Percentiles rank a stretch among this genome's conserved stretches.
phyloP scores from a whole-genome alignment of 2,329 filamentous ascomycete species.

The Penicillium polonicum region DNA sequence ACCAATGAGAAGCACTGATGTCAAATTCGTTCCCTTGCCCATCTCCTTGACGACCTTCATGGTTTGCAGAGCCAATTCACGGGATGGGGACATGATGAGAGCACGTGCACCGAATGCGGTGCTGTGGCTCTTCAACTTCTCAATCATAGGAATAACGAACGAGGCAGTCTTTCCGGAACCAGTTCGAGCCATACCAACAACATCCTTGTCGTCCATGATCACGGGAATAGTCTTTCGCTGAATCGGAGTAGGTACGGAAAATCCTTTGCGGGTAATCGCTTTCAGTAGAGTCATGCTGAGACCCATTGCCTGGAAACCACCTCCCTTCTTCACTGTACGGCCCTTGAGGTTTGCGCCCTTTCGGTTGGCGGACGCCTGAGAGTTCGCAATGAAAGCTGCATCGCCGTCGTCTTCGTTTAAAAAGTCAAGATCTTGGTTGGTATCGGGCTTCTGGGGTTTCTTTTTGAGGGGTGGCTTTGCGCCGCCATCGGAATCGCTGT shows the following conservation, averaged over 20 bases:
- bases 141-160: constrained; percentile 98
- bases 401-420: constrained; percentile 65
- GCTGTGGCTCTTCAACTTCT: constrained; percentile 85
- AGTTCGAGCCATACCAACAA: constrained; percentile 99
- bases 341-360: constrained; percentile 81
- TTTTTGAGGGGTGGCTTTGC: constrained; percentile 52
- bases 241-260: constrained; percentile 93
- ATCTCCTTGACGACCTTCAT: constrained; percentile 96
- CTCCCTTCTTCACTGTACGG: constrained; percentile 86
- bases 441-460: constrained; percentile 30
- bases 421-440: constrained; percentile 48
- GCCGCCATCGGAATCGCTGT: constrained; percentile 49
- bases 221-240: constrained; percentile 95
- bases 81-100: constrained; percentile 84
- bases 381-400: constrained; percentile 84
- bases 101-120: constrained; percentile 81
- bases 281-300: constrained; percentile 81
- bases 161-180: constrained; percentile 97
- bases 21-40: constrained; percentile 83
- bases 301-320: constrained; percentile 94
- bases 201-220: constrained; percentile 84
- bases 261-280: constrained; percentile 90
- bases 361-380: constrained; percentile 82
- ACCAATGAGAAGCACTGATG: constrained; percentile 85
- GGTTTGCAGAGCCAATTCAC: constrained; percentile 92